Base-by-base conservation (phyloP, 495 filamentous ascomycete species). In the Apodospora peruviana region DNA sequence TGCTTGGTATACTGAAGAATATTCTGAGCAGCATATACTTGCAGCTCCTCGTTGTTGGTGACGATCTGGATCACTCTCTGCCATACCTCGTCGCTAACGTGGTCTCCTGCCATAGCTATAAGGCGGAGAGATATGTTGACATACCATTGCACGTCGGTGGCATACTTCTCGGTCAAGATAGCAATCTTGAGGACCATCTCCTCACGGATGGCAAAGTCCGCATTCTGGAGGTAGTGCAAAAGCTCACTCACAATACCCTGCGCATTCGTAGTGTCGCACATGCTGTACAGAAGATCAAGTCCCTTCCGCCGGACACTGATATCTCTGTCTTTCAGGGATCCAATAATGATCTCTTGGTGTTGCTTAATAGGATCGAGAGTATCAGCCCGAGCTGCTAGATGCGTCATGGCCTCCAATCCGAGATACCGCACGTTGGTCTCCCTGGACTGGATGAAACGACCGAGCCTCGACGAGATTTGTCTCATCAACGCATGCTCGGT, bases 151-250 rank as follows among this genome's bases (percentile, higher is more conserved):
- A 95, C 86, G 61, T 99, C 91, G 0, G 91, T 96, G 19, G 94
- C 94, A 60, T 97, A 99, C 64, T 97, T 97, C 66, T 99, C 94
- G 2, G 94, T 95, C 46, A 99, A 64, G 57, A 99, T 97, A 27
- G 94, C 94, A 61, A 99, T 94, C 71, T 99, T 99, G 44, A 99
- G 70, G 8, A 96, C 94, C 94, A 99, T 97, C 65, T 99, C 94
- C 68, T 99, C 94, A 43, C 94, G 80, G 54, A 99, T 96, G 2
- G 90, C 90, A 66, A 95, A 98, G 64, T 99, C 94, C 10, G 94
- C 94, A 38, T 85, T 95, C 56, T 96, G 91, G 4, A 99, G 78
- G 69, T 97, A 96, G 51, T 90, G 86, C 18, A 99, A 69, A 40
- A 99, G 82, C 71, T 99, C 94, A 43, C 85, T 83, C 34, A 99